A percentile compares a stretch with the other conserved stretches of the same genome.
These are phyloP conservation scores for Chlamydomonas reinhardtii DNA, from an alignment of 163 green algal genomes.

Conservation along the genomic window DNA sequence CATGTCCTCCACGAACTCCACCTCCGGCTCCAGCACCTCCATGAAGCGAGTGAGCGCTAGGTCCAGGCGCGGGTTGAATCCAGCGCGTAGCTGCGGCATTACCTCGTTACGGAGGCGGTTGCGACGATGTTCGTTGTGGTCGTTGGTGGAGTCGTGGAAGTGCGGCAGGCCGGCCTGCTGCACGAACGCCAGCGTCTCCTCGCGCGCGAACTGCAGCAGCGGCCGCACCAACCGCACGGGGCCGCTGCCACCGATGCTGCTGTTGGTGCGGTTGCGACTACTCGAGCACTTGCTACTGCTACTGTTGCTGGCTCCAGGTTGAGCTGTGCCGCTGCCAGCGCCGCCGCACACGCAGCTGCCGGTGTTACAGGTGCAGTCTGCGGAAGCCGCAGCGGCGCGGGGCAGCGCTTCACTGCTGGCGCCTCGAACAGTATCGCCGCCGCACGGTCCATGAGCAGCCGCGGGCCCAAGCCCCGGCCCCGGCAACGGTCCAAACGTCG, in stretches of 20 bases:
- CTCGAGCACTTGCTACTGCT: too few relatives aligned
- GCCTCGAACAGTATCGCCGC: too few relatives aligned
- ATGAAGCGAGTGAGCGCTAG: constrained; percentile 32
- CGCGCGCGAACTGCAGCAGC: constrained; percentile 54
- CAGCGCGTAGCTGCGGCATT: constrained; percentile 24
- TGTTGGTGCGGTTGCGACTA: not conserved
- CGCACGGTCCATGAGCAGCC: too few relatives aligned
- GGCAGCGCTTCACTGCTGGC: too few relatives aligned
- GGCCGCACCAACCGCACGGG: constrained; percentile 54
- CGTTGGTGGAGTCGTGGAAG: constrained; percentile 69
- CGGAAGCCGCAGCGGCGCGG: too few relatives aligned
- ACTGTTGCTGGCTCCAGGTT: too few relatives aligned
- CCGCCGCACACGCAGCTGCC: too few relatives aligned
- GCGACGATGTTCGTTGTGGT: constrained; percentile 48
- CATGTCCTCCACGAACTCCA: constrained; percentile 8
- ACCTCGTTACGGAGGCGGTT: constrained; percentile 58
- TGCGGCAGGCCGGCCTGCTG: constrained; percentile 24
- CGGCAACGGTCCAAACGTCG: too few relatives aligned
- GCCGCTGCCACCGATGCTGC: not conserved
- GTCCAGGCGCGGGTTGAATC: constrained; percentile 49
- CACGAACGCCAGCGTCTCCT: constrained; percentile 40
- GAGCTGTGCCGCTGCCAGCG: too few relatives aligned
- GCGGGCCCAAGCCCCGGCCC: too few relatives aligned
- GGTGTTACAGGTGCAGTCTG: too few relatives aligned
- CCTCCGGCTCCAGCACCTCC: constrained; percentile 50